Conservation (phyloP, 1,139 yeast species). For the Magnusiomyces magnusii region DNA sequence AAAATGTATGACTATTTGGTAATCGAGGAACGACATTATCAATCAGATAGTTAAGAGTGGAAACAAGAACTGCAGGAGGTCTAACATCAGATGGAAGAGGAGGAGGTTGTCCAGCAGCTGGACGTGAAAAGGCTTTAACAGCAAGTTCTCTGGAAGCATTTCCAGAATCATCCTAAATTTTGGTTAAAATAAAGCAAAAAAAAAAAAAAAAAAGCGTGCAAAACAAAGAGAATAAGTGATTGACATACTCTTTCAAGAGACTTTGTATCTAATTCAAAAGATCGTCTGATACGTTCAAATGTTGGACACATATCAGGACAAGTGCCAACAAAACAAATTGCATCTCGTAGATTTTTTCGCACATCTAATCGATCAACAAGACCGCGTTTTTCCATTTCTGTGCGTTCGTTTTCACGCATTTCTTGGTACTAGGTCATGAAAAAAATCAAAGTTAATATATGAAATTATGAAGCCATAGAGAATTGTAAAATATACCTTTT, state of each 20-base stretch:
- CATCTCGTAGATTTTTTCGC: constrained; percentile 75
- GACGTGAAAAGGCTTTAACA: constrained; percentile 89
- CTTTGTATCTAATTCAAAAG: constrained; percentile 81
- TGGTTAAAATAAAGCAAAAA: not conserved
- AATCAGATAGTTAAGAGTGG: constrained; percentile 63
- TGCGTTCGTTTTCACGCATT: constrained; percentile 70
- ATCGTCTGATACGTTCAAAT: constrained; percentile 84
- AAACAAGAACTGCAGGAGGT: constrained; percentile 68
- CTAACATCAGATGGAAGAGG: constrained; percentile 96
- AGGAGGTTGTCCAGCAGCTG: constrained; percentile 98
- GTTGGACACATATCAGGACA: constrained; percentile 94
- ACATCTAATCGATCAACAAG: constrained; percentile 84
- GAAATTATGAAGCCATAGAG: not conserved
- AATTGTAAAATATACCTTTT: constrained; percentile 20
- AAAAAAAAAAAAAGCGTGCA: not conserved
- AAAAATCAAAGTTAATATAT: constrained; percentile 2
- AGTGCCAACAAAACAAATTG: constrained; percentile 79
- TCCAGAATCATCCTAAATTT: constrained; percentile 36
- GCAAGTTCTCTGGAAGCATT: constrained; percentile 58
- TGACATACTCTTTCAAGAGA: constrained; percentile 48
- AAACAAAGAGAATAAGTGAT: constrained; percentile 33
- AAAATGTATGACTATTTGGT: constrained; percentile 81
- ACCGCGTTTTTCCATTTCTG: constrained; percentile 71
- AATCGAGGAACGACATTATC: constrained; percentile 54
- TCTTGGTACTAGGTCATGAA: constrained; percentile 41